Evolutionary conservation across 2,329 filamentous ascomycete species (phyloP).

Genomic region (Cercospora berteroae): DNA sequence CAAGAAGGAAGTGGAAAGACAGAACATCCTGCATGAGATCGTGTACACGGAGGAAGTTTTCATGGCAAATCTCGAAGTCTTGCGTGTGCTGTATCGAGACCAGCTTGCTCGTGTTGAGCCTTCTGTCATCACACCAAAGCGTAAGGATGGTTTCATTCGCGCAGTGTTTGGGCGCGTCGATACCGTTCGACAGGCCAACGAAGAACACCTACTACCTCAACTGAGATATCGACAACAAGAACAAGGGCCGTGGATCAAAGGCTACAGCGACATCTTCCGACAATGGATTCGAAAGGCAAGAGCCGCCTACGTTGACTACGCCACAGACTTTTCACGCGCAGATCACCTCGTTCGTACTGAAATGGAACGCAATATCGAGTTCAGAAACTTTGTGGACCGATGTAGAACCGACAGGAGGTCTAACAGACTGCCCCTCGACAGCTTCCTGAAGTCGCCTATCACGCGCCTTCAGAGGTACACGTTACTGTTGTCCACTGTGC

Average conservation of each 20-base stretch:
- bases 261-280: conserved; percentile 94
- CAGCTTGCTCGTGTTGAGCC: conserved; percentile 70
- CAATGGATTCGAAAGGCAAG: conserved; percentile 98
- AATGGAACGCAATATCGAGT: conserved; percentile 77
- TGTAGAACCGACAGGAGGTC: conserved; percentile 76
- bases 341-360: conserved; percentile 81
- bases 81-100: conserved; percentile 82
- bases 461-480: conserved; percentile 88
- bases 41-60: conserved; percentile 89
- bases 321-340: conserved; percentile 79
- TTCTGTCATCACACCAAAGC: conserved; percentile 75
- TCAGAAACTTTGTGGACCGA: conserved; percentile 80
- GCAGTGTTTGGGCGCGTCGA: conserved; percentile 92
- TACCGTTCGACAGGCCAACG: conserved; percentile 83
- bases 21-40: conserved; percentile 94
- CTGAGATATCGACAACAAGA: conserved; percentile 96
- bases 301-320: conserved; percentile 86
- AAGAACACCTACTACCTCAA: conserved; percentile 86
- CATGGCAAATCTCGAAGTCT: conserved; percentile 83
- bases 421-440: conserved; percentile 86
- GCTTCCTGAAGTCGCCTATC: conserved; percentile 88
- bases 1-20: conserved; percentile 86
- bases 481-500: conserved; percentile 75
- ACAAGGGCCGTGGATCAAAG: conserved; percentile 89
- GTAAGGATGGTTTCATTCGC: conserved; percentile 73